Evolutionary conservation across 306 rosid genomes (phyloP), one percentile per base, ranked within the genome.

Genomic region (Cucurbita pepo): DNA sequence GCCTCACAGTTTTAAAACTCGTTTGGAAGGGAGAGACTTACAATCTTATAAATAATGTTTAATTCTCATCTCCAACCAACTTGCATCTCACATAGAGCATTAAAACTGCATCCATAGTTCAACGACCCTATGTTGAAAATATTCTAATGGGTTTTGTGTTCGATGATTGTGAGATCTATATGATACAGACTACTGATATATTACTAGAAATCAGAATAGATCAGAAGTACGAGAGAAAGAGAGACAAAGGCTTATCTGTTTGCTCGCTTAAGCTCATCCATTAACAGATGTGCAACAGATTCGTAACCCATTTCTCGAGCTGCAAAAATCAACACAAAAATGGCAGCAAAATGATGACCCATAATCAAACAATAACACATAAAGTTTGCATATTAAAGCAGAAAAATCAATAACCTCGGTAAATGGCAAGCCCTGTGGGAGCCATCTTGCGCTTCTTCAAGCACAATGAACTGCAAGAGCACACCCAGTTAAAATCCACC

Each of bases 381-480:
- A 7, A 43, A n/a, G 30, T 22, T 48, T 22, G n/a, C 3, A 45
- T 7, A 69, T 0, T 43, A 4, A 15, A 34, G 14, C 4, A 14
- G 45, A 36, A 36, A 52, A 19, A 43, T 14, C 52, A 76, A 74
- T 37, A 63, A 86, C 91, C 93, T 88, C 77, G 79, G 70, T 69
- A 85, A 65, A 88, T 85, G 77, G 91, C 90, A 10, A 81, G 14
- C 57, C 90, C 94, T n/a, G 96, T 90, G 64, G 91, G 96, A 78
- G 78, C 72, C 44, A 85, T 82, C 54, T 90, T 86, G 25, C 87
- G 76, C 75, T 81, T 88, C 86, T 77, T 79, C 74, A 88, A 67
- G 80, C 95, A 90, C 40, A 86, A 22, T 43, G 95, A 86, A 69
- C 96, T 90, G 73, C 73, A 69, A 65, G 21, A 48, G 13, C 66